Conservation (phyloP, 495 filamentous ascomycete genomes). For the Neurospora sp. region DNA sequence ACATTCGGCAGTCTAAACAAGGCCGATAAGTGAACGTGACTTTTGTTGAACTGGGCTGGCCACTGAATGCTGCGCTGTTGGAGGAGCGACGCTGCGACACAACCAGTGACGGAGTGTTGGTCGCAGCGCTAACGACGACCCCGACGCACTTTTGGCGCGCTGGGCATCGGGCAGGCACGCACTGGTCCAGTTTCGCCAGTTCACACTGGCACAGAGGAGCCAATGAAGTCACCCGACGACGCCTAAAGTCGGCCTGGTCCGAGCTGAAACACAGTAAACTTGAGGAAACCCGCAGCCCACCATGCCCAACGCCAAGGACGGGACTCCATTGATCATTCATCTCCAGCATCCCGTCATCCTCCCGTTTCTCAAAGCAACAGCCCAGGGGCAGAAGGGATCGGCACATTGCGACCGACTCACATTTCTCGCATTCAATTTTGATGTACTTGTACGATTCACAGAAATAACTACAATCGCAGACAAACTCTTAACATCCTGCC, state of each 20-base stretch:
- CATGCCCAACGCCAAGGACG: not conserved
- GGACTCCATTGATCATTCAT: not conserved
- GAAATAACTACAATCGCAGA: not conserved
- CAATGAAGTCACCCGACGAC: not conserved
- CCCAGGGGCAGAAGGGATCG: not conserved
- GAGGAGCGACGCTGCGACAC: constrained; percentile 13
- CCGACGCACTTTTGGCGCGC: not conserved
- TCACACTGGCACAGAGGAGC: not conserved
- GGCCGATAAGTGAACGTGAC: not conserved
- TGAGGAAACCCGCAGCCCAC: not conserved
- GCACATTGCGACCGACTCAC: not conserved
- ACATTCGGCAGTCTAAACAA: constrained; percentile 1
- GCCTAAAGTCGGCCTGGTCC: not conserved
- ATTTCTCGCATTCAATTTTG: not conserved
- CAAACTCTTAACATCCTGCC: not conserved
- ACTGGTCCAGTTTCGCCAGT: constrained; percentile 4
- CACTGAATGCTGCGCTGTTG: constrained; percentile 12
- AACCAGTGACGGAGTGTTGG: constrained; percentile 1
- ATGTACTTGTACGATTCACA: not conserved
- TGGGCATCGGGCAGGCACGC: constrained; percentile 8
- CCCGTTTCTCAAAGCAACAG: not conserved
- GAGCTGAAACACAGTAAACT: not conserved
- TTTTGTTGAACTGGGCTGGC: constrained; percentile 5
- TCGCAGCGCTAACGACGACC: not conserved
- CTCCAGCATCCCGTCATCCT: not conserved